A percentile compares a stretch with the other conserved stretches of the same genome.
These are phyloP conservation scores for Teunomyces kruisii DNA, from an alignment of 805 yeast species.

Conservation along the genomic window DNA sequence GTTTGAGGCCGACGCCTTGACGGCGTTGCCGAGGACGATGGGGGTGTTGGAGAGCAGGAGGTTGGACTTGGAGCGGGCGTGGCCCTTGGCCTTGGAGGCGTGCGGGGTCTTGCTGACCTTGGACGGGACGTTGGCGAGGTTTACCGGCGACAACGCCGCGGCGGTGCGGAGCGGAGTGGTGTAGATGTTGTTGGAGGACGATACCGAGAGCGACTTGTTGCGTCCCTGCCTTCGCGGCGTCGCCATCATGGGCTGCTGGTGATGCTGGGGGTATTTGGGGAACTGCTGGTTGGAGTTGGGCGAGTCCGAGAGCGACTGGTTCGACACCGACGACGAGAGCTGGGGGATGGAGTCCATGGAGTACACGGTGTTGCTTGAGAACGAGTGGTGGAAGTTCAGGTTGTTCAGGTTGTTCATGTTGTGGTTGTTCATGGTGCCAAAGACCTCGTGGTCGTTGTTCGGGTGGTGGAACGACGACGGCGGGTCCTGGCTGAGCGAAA, in stretches of 20 bases:
- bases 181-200: slow-evolving; percentile 23
- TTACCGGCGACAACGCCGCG: slow-evolving; percentile 21
- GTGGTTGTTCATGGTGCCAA: neutral
- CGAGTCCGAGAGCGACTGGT: slow-evolving; percentile 34
- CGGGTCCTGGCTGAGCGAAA: slow-evolving; percentile 22
- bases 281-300: slow-evolving; percentile 24
- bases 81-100: slow-evolving; percentile 25
- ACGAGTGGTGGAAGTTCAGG: slow-evolving; percentile 11
- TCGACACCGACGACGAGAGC: slow-evolving; percentile 33
- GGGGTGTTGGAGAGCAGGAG: slow-evolving; percentile 27
- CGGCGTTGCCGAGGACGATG: slow-evolving; percentile 4
- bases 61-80: slow-evolving; percentile 41
- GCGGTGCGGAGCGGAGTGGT: slow-evolving; percentile 35
- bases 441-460: too few species aligned
- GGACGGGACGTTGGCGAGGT: slow-evolving; percentile 13
- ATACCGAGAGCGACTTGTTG: slow-evolving; percentile 34
- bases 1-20: slow-evolving; percentile 8
- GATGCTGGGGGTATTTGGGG: slow-evolving; percentile 8
- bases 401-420: neutral
- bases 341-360: slow-evolving; percentile 38
- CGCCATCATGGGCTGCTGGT: slow-evolving; percentile 16
- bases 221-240: slow-evolving; percentile 37
- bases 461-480: slow-evolving; percentile 5
- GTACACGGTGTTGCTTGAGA: slow-evolving; percentile 22
- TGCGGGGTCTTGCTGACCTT: slow-evolving; percentile 41